Base-by-base conservation (phyloP, 2,329 filamentous ascomycete species). In the Aspergillus texensis region DNA sequence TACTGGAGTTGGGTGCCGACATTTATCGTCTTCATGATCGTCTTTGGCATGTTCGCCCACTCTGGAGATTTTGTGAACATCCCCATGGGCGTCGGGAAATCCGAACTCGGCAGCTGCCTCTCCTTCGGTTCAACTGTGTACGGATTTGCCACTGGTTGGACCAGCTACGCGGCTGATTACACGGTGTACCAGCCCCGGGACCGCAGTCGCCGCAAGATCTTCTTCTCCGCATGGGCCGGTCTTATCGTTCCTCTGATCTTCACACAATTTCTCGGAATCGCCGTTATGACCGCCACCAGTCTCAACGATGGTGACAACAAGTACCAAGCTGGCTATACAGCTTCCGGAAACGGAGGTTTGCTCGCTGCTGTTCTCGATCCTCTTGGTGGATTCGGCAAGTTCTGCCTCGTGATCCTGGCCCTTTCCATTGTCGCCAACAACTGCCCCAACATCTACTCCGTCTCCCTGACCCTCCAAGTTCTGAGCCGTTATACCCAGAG, bases 81-180 rank as follows among this genome's bases (percentile, higher is more conserved):
- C 6, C 86, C 88, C n/a, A 87, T 89, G 81, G 78, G 77, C 10
- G 77, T 79, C 1, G 90, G 90, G 8, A 83, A 73, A 2, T 78
- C 82, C 1, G 89, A 92, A 72, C 78, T 89, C 61, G 85, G 89
- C 62, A 73, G 81, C 61, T 77, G 89, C 46, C 81, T 95, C 53
- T 88, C 87, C 62, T 91, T 91, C 71, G 85, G 88, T 52, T 84
- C 88, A 14, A 84, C 89, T 21, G 81, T 93, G 39, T 89, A 87
- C 75, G 86, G 89, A 45, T 89, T 91, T 72, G 84, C 88, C 21
- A 89, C 90, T 2, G 86, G 91, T 61, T 95, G 92, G 91, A 88
- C 89, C 1, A 85, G 85, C 8, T 91, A 89, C 64, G 90, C 91
- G 0, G 89, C 90, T 10, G 91, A 94, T 73, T 94, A 93, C 76